Evolutionary conservation across 2,329 filamentous ascomycete species (phyloP).

Genomic region (Tolypocladium inflatum): DNA sequence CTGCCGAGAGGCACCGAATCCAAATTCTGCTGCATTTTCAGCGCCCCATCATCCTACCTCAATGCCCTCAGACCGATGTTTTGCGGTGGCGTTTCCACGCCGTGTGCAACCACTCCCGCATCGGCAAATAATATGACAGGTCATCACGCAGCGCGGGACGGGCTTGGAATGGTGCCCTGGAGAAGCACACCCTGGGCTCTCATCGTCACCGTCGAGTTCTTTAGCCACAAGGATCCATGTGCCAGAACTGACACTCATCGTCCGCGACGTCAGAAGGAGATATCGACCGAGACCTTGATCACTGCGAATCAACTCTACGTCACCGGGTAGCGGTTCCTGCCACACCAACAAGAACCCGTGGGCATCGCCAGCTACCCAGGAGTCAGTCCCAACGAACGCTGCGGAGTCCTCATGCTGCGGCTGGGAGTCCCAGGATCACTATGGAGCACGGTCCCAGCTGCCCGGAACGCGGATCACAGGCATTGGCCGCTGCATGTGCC

Average conservation of each 20-base stretch:
- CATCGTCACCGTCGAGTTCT: background rate
- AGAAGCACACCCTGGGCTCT: background rate
- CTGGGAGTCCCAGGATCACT: background rate
- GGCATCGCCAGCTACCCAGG: background rate
- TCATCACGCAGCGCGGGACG: conserved; percentile 11
- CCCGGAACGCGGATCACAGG: conserved; percentile 3
- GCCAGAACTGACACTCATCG: background rate
- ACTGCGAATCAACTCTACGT: background rate
- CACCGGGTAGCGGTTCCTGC: background rate
- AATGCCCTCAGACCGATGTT: conserved; percentile 2
- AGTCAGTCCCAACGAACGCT: background rate
- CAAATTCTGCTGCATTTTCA: background rate
- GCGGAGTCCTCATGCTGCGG: background rate
- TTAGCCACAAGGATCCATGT: background rate
- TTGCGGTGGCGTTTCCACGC: conserved; percentile 3
- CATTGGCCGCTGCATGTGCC: background rate
- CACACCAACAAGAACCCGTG: too few relatives aligned
- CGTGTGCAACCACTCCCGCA: background rate
- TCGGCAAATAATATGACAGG: conserved; percentile 11
- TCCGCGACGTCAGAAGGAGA: background rate
- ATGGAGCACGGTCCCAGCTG: background rate
- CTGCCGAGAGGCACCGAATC: background rate
- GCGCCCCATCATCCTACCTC: background rate
- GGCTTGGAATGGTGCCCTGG: background rate
- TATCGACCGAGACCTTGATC: background rate